Percentiles rank a stretch among this genome's conserved stretches.
Conservation (phyloP, 176 grass and related monocot genomes). For the Poa pratensis region DNA sequence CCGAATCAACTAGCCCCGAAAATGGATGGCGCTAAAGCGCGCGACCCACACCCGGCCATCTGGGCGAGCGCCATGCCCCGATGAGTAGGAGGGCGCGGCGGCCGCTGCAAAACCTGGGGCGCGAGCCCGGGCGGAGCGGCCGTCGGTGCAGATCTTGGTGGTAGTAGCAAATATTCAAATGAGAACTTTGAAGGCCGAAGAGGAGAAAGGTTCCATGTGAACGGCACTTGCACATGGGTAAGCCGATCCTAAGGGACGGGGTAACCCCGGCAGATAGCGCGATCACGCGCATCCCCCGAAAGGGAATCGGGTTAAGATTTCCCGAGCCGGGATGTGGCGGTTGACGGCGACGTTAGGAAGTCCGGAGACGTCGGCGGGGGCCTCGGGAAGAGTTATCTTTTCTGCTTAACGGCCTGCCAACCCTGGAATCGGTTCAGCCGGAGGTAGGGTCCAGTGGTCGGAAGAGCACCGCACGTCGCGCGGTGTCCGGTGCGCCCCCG, state of each 20-base stretch:
- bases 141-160: no score
- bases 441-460: constrained; percentile 68
- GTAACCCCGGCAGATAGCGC: constrained; percentile 62
- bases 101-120: no score
- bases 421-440: constrained; percentile 73
- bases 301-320: constrained; percentile 49
- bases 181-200: no score
- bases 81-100: no score
- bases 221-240: constrained; percentile 69
- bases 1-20: constrained; percentile 81
- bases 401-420: constrained; percentile 77
- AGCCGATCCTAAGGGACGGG: constrained; percentile 68
- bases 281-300: constrained; percentile 22
- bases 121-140: no score
- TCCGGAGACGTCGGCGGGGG: constrained; percentile 63
- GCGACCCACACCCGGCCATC: constrained; percentile 14
- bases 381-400: constrained; percentile 72
- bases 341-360: constrained; percentile 63
- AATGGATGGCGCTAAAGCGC: constrained; percentile 68
- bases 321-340: constrained; percentile 46
- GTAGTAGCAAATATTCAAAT: no score
- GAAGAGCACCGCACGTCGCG: constrained; percentile 56
- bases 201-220: constrained; percentile 48
- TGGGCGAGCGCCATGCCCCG: no score
- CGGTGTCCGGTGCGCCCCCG: constrained; percentile 51